A percentile compares a stretch with the other conserved stretches of the same genome.
Evolutionary conservation across 345 rosid genomes (phyloP).

Genomic region (Toxicodendron radicans): DNA sequence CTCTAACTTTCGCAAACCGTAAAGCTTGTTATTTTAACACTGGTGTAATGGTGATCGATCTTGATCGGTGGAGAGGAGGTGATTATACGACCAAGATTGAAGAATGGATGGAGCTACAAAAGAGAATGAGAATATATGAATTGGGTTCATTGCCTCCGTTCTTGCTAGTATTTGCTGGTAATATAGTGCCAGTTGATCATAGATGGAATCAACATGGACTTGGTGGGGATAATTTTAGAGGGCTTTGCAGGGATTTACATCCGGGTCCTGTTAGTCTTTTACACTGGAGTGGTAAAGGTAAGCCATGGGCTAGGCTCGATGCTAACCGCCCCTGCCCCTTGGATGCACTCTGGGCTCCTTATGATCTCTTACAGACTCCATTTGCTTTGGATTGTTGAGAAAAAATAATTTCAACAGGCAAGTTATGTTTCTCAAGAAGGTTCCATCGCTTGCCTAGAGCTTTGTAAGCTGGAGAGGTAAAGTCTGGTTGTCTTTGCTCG

Average conservation of each 20-base stretch:
- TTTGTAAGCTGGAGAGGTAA: too few species aligned
- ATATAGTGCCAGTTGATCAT: constrained; percentile 70
- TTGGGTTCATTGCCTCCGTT: constrained; percentile 83
- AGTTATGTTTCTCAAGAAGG: not conserved
- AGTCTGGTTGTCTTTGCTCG: too few species aligned
- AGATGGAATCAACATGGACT: constrained; percentile 84
- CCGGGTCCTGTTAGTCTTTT: constrained; percentile 64
- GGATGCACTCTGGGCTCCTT: constrained; percentile 65
- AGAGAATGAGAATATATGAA: constrained; percentile 68
- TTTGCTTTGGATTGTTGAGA: constrained; percentile 50
- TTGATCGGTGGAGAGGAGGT: constrained; percentile 73
- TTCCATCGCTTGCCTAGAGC: too few species aligned
- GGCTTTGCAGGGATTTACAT: constrained; percentile 56
- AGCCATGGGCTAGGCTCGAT: constrained; percentile 69
- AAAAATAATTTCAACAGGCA: not conserved
- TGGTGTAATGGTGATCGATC: constrained; percentile 93
- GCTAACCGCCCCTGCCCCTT: constrained; percentile 64
- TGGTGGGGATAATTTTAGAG: constrained; percentile 61
- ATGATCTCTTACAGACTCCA: constrained; percentile 60
- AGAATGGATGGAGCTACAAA: constrained; percentile 89
- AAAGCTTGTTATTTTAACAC: constrained; percentile 77
- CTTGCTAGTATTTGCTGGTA: constrained; percentile 67
- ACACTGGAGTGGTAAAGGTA: constrained; percentile 78
- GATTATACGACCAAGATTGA: constrained; percentile 70
- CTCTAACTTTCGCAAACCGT: constrained; percentile 60